These are phyloP conservation scores for Colletotrichum tofieldiae DNA, from an alignment of 2,329 filamentous ascomycete genomes.

Conservation along the genomic window DNA sequence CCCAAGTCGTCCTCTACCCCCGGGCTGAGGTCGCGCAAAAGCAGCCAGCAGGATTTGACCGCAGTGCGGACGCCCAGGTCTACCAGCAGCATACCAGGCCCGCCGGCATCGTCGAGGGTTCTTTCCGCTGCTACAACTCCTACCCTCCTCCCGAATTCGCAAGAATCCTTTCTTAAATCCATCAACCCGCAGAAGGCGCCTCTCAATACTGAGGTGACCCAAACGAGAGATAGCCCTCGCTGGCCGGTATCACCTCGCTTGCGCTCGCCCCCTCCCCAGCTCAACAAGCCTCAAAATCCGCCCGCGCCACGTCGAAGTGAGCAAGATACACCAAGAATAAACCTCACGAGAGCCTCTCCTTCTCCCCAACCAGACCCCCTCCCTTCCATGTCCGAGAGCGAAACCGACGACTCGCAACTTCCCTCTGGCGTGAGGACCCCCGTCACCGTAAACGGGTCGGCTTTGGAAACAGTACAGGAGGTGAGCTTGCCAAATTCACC, in stretches of 20 bases:
- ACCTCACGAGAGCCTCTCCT: constrained; percentile 66
- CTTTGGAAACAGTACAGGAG: constrained; percentile 93
- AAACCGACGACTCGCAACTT: constrained; percentile 66
- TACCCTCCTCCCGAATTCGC: constrained; percentile 71
- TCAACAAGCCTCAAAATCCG: constrained; percentile 62
- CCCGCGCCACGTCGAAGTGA: constrained; percentile 62
- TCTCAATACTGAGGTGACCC: constrained; percentile 58
- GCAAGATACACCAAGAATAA: constrained; percentile 67
- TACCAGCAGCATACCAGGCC: constrained; percentile 70
- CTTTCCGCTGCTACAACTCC: constrained; percentile 80
- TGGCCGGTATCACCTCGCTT: constrained; percentile 86
- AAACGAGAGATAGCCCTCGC: constrained; percentile 71
- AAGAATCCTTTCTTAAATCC: constrained; percentile 75
- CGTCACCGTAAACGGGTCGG: constrained; percentile 70
- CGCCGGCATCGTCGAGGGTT: constrained; percentile 75
- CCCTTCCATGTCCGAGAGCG: constrained; percentile 63
- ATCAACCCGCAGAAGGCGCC: constrained; percentile 76
- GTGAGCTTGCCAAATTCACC: constrained; percentile 84
- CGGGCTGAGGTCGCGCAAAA: constrained; percentile 73
- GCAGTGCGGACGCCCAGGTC: constrained; percentile 69
- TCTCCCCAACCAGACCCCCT: constrained; percentile 59
- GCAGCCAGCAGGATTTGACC: constrained; percentile 75
- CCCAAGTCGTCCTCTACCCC: constrained; percentile 50
- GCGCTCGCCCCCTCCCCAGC: constrained; percentile 80
- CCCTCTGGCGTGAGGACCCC: constrained; percentile 72